Conservation (phyloP, 2,329 filamentous ascomycete species). For the Botrytis pseudocinerea region DNA sequence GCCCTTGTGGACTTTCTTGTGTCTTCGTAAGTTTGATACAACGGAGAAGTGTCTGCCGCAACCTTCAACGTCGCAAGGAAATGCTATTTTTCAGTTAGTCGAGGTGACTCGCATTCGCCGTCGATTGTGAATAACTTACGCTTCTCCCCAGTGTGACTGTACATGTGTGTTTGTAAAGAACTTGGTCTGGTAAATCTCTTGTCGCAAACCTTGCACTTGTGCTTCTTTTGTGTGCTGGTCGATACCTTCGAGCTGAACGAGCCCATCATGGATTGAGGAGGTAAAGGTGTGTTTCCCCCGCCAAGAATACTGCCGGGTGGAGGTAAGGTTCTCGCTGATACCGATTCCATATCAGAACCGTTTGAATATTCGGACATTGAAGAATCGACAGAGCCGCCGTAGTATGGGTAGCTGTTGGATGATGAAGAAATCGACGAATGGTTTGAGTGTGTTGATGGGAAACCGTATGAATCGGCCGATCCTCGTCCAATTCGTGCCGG, state of each 20-base stretch:
- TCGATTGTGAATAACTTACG: constrained; percentile 60
- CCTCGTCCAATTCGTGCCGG: constrained; percentile 61
- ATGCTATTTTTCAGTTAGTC: constrained; percentile 58
- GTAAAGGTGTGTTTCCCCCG: constrained; percentile 71
- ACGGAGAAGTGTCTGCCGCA: constrained; percentile 97
- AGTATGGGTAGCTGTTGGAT: constrained; percentile 76
- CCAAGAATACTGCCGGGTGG: constrained; percentile 68
- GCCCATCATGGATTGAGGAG: constrained; percentile 96
- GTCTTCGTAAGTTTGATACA: constrained; percentile 89
- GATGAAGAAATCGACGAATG: constrained; percentile 89
- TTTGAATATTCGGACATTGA: constrained; percentile 93
- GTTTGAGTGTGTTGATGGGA: constrained; percentile 79
- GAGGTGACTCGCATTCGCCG: background rate
- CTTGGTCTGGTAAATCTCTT: constrained; percentile 95
- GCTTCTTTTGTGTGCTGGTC: constrained; percentile 96
- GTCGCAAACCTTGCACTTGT: constrained; percentile 98
- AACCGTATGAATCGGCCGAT: constrained; percentile 86
- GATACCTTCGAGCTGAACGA: constrained; percentile 97
- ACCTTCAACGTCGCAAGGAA: constrained; percentile 89
- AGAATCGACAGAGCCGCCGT: constrained; percentile 79
- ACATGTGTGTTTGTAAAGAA: constrained; percentile 96
- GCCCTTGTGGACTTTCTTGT: constrained; percentile 94
- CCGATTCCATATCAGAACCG: constrained; percentile 80
- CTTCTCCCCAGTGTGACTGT: constrained; percentile 97
- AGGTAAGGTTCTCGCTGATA: constrained; percentile 79